Evolutionary conservation across 2,329 filamentous ascomycete species (phyloP).

Genomic region (Sporothrix schenckii): DNA sequence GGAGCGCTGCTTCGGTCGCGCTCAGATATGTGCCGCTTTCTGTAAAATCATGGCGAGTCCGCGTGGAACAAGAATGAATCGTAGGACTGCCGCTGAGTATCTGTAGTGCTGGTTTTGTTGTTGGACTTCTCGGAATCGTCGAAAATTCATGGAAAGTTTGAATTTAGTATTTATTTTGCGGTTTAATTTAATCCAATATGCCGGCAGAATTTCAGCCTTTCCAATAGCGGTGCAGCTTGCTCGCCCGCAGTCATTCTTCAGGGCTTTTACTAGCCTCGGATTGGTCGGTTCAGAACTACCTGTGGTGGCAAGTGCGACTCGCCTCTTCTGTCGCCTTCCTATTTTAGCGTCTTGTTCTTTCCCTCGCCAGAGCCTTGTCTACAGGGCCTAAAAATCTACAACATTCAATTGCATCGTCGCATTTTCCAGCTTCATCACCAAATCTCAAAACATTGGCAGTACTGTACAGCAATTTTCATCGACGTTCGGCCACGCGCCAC

Average conservation of each 20-base stretch:
- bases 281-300: background rate
- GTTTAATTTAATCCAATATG: constrained; percentile 6
- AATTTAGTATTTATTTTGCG: constrained; percentile 19
- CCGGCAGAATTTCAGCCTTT: constrained; percentile 3
- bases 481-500: constrained; percentile 21
- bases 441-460: background rate
- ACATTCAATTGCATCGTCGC: constrained; percentile 19
- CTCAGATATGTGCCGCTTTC: background rate
- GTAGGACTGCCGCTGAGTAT: background rate
- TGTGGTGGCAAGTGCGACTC: constrained; percentile 8
- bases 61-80: background rate
- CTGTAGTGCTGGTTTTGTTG: background rate
- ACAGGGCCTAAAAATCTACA: constrained; percentile 3
- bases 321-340: constrained; percentile 5
- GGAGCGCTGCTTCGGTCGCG: background rate
- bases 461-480: constrained; percentile 21
- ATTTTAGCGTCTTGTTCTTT: constrained; percentile 10
- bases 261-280: background rate
- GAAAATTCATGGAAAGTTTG: background rate
- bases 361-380: constrained; percentile 6
- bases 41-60: constrained; percentile 4
- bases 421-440: constrained; percentile 12
- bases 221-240: background rate
- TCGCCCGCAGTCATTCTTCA: background rate
- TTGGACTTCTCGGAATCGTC: background rate